Percentiles rank a stretch among this genome's conserved stretches.
Evolutionary conservation across 2,329 filamentous ascomycete genomes (phyloP).

Genomic region (Septoria petroselini): DNA sequence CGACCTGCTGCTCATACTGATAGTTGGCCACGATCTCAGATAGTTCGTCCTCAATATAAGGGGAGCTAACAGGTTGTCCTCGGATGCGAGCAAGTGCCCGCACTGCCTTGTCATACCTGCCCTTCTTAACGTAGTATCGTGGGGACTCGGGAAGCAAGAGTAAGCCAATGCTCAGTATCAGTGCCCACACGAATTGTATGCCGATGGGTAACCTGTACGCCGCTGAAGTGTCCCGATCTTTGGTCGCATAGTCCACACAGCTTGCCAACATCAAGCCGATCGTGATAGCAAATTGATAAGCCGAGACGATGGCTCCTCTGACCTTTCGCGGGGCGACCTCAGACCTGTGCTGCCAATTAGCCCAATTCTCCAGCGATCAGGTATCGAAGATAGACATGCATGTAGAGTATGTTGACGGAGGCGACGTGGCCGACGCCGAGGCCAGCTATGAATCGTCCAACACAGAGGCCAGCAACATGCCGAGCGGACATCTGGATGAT

Average conservation of each 20-base stretch:
- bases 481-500: conserved; percentile 60
- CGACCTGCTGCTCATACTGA: conserved; percentile 71
- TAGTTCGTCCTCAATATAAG: conserved; percentile 74
- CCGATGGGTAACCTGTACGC: conserved; percentile 78
- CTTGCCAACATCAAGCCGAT: conserved; percentile 74
- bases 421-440: conserved; percentile 71
- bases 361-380: too few relatives aligned
- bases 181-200: conserved; percentile 76
- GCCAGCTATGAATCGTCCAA: conserved; percentile 71
- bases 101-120: conserved; percentile 64
- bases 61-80: conserved; percentile 68
- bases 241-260: conserved; percentile 69
- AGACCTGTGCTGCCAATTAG: too few relatives aligned
- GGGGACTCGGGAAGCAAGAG: conserved; percentile 79
- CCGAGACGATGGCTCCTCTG: conserved; percentile 72
- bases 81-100: conserved; percentile 65
- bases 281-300: conserved; percentile 81
- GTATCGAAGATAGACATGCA: too few relatives aligned
- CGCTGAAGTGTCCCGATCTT: conserved; percentile 59
- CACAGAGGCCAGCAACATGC: conserved; percentile 62
- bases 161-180: conserved; percentile 70
- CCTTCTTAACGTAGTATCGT: conserved; percentile 79
- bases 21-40: conserved; percentile 86
- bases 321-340: conserved; percentile 60
- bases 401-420: conserved; percentile 54